phyloP scores from a whole-genome alignment of 83 land plant genomes.

The Picea abies region DNA sequence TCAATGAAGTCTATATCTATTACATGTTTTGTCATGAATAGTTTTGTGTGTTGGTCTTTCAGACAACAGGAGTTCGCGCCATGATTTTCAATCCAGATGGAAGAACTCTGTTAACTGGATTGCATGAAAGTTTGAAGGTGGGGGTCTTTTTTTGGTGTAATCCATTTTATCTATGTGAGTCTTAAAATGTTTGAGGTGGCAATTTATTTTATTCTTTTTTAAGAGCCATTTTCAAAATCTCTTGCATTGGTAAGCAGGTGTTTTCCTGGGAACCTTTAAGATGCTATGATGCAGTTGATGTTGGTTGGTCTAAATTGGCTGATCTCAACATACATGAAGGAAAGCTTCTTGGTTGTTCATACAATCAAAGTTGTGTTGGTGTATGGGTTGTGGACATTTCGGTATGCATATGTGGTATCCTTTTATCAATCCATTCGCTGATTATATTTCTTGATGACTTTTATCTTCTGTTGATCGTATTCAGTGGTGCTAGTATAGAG shows the following conservation, averaged over 20 bases:
- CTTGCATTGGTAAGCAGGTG: slow-evolving; percentile 48
- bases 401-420: slow-evolving; percentile 34
- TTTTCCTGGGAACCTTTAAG: slow-evolving; percentile 95
- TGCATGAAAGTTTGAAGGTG: slow-evolving; percentile 91
- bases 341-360: slow-evolving; percentile 94
- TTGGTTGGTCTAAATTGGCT: slow-evolving; percentile 93
- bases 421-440: background rate
- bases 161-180: background rate
- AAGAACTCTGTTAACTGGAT: slow-evolving; percentile 78
- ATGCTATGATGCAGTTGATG: slow-evolving; percentile 92
- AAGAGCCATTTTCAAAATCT: background rate
- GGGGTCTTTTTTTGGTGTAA: background rate
- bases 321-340: slow-evolving; percentile 91
- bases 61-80: slow-evolving; percentile 87
- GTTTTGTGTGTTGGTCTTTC: slow-evolving; percentile 9
- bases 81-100: slow-evolving; percentile 96
- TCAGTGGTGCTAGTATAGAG: background rate
- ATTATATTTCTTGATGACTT: background rate
- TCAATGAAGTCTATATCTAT: too few species aligned
- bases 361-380: slow-evolving; percentile 91
- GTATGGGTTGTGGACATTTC: slow-evolving; percentile 91
- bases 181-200: background rate
- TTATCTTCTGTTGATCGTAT: background rate
- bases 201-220: background rate
- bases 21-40: background rate